Conservation (phyloP, 176 grass and related monocot genomes). For the Musa schizocarpa region DNA sequence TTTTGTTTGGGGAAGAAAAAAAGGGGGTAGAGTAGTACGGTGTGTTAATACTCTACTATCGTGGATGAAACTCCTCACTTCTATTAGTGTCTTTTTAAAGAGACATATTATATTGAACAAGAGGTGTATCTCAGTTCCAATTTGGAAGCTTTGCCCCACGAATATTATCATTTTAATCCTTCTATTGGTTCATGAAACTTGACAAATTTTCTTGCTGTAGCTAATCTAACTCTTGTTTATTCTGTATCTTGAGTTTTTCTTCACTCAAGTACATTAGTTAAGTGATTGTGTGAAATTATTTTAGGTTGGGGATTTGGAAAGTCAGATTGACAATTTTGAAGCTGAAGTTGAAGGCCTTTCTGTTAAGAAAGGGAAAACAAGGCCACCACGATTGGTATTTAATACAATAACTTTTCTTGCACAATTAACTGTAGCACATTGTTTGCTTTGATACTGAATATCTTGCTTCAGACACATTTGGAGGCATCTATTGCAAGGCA, state of each 20-base stretch:
- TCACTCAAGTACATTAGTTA: not conserved
- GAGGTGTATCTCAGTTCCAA: too few species aligned
- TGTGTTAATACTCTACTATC: too few species aligned
- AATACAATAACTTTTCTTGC: slow-evolving; percentile 14
- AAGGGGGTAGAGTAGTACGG: too few species aligned
- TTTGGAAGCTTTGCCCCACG: too few species aligned
- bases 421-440: slow-evolving; percentile 7
- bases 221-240: slow-evolving; percentile 10
- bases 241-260: slow-evolving; percentile 10
- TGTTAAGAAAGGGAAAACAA: slow-evolving; percentile 91
- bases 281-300: slow-evolving; percentile 17
- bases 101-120: too few species aligned
- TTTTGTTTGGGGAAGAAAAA: not conserved
- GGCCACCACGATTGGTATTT: slow-evolving; percentile 80
- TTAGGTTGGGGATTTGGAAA: slow-evolving; percentile 95
- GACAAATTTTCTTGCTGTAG: not conserved
- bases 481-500: slow-evolving; percentile 86
- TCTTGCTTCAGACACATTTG: slow-evolving; percentile 71
- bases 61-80: too few species aligned
- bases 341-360: slow-evolving; percentile 96
- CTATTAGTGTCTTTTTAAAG: too few species aligned
- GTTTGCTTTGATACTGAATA: slow-evolving; percentile 10
- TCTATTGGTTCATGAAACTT: not conserved
- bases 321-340: slow-evolving; percentile 93
- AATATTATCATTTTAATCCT: too few species aligned